Evolutionary conservation across 352 stramenopile genomes (phyloP), one percentile per base, ranked within the genome.

Genomic region (Globisporangium emineosum): DNA sequence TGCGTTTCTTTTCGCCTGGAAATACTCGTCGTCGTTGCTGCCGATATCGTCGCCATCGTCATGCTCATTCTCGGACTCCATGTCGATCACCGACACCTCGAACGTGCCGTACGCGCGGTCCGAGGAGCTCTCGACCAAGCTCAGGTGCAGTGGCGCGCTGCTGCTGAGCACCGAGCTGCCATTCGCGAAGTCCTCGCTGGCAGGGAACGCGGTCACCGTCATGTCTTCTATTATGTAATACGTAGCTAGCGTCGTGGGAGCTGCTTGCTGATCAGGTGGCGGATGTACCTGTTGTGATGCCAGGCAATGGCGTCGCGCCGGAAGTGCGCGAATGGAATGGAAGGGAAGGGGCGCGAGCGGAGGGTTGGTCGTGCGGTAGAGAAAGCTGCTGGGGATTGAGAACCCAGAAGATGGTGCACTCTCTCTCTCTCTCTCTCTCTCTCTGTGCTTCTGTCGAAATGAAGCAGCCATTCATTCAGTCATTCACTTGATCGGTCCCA

Each of bases 91-190:
- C 2, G 81, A 87, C 51, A 89, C 81, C 37, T 90, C 79, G 49
- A 90, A 90, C 23, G 81, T 90, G 50, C 81, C 81, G 57, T 90
- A 90, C 55, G 73, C 76, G 60, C 73, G 73, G 29, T 89, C 79
- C 27, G 66, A 70, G 15, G 72, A 50, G 47, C 67, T 70, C n/a
- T 73, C 67, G 43, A 57, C 19, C 42, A 43, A 10, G 19, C 42
- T 40, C 5, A 35, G 58, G 43, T 64, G 52, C 30, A 58, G n/a
- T 12, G 52, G n/a, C 30, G 30, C 30, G 30, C 30, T 58, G 19
- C n/a, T 58, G n/a, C 30, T 58, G 30, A 23, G 27, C 3, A 37
- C 27, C 25, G 17, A 17, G n/a, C n/a, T 57, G 29, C 12, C 15
- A 9, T 17, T 30, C n/a, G 13, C 6, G n/a, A 47, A 47, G 40